Conservation (phyloP, 2,329 filamentous ascomycete species). For the Cytospora piceae region DNA sequence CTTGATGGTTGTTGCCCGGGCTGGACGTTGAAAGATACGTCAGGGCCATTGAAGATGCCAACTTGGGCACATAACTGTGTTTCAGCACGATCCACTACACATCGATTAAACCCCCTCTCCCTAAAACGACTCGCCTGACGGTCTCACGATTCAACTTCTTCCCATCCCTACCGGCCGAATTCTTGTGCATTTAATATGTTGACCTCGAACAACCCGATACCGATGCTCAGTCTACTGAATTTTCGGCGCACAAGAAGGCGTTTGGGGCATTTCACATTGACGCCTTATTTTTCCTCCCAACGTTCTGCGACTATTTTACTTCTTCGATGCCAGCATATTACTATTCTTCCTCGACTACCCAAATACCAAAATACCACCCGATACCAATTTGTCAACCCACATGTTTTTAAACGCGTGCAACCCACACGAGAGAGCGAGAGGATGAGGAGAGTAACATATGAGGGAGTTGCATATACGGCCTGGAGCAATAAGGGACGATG, state of each 20-base stretch:
- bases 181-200: slow-evolving; percentile 20
- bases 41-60: not conserved
- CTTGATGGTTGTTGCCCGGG: not conserved
- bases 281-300: slow-evolving; percentile 12
- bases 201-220: slow-evolving; percentile 21
- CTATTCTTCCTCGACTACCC: slow-evolving; percentile 17
- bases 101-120: not conserved
- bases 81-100: not conserved
- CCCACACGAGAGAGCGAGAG: slow-evolving; percentile 1
- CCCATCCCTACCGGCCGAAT: slow-evolving; percentile 17
- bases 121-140: slow-evolving; percentile 6
- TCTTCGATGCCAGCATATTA: slow-evolving; percentile 19
- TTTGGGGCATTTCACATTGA: slow-evolving; percentile 27
- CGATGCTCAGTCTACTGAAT: slow-evolving; percentile 24
- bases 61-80: not conserved
- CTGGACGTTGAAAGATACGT: not conserved
- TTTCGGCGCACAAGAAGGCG: slow-evolving; percentile 26
- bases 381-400: slow-evolving; percentile 27
- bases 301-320: slow-evolving; percentile 20
- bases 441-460: slow-evolving; percentile 1
- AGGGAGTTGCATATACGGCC: slow-evolving; percentile 23
- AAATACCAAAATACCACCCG: slow-evolving; percentile 18
- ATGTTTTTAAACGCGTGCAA: not conserved
- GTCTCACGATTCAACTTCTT: slow-evolving; percentile 14
- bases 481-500: slow-evolving; percentile 26